Evolutionary conservation across 2,329 filamentous ascomycete species (phyloP).

Genomic region (Epichloe brachyelytri): DNA sequence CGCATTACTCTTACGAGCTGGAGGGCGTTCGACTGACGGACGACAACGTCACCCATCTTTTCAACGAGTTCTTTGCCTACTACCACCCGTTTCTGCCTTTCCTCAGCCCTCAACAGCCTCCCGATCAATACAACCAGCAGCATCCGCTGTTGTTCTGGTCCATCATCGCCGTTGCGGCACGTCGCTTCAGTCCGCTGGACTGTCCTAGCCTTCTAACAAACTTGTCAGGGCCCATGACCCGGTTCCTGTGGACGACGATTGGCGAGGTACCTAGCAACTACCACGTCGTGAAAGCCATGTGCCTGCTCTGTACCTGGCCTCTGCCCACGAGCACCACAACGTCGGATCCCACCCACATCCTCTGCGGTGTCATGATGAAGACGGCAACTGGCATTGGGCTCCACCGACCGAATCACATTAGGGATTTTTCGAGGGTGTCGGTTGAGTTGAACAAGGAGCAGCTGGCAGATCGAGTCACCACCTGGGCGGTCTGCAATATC

Average conservation of each 20-base stretch:
- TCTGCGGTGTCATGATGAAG: slow-evolving; percentile 78
- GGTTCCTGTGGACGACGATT: slow-evolving; percentile 65
- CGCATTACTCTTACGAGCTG: slow-evolving; percentile 47
- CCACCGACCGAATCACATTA: slow-evolving; percentile 67
- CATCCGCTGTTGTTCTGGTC: slow-evolving; percentile 79
- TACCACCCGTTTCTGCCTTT: slow-evolving; percentile 73
- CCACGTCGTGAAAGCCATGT: slow-evolving; percentile 70
- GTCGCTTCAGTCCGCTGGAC: slow-evolving; percentile 44
- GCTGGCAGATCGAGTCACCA: slow-evolving; percentile 63
- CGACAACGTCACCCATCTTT: slow-evolving; percentile 50
- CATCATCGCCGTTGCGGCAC: slow-evolving; percentile 61
- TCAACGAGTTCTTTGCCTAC: slow-evolving; percentile 59
- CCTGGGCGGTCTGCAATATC: slow-evolving; percentile 78
- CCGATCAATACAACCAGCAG: slow-evolving; percentile 64
- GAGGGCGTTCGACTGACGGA: slow-evolving; percentile 52
- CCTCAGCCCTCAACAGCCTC: slow-evolving; percentile 50
- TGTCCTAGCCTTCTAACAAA: slow-evolving; percentile 53
- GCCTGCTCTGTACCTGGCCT: slow-evolving; percentile 70
- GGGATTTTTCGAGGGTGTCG: slow-evolving; percentile 68
- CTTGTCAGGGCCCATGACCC: slow-evolving; percentile 54
- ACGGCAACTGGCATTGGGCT: slow-evolving; percentile 72
- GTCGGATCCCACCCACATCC: slow-evolving; percentile 68
- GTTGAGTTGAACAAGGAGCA: slow-evolving; percentile 68
- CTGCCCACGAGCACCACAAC: slow-evolving; percentile 70
- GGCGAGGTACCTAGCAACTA: slow-evolving; percentile 67